Base-by-base conservation (phyloP, 139 green algal genomes). In the Deuterostichococcus epilithicus region DNA sequence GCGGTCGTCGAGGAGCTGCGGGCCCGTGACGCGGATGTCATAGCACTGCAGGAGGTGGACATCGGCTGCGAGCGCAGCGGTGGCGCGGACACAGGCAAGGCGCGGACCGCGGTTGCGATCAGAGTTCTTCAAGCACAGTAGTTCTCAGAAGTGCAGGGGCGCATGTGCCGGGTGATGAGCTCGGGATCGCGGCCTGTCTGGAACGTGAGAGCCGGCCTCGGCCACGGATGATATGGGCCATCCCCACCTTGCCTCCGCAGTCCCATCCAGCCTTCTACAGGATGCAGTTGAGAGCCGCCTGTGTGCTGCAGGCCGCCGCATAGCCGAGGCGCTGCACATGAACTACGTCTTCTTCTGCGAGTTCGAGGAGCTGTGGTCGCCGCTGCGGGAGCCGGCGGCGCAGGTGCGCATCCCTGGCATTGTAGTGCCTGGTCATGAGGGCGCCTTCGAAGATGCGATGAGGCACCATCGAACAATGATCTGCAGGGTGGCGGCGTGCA, bases 31-130 rank as follows among this genome's bases (percentile, higher is more conserved):
- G 91, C 91, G 5, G 91, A 96, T 60, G 76, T 96, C 18, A 82
- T 95, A 5, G 83, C 85, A 2, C 72, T 96, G 34, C 91, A 96
- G 76, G 92, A 97, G 78, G 84, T 97, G 4, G 92, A 97, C 76
- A 85, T 93, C 30, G 89, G 89, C 35, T 96, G 91, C 77, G 89
- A 95, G 35, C 85, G 93, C 35, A 90, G 80, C 65, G 78, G 68
- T 33, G 74, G 76, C 44, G 32, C 45, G 3, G 84, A 88, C 44
- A 83, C 81, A 65, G 84, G 82, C 82, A 58, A 2, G 36, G 20
- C 34, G 5, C 18, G 8, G 10, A 5, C 42, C 15, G 33, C 72
- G 10, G 45, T 60, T 60, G 15, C 45, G 15, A 60, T 18, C 45
- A 60, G 15, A 13, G 15, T 60, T 13, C 18, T 18, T 26, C 45